Evolutionary conservation across 179 eudicot species (phyloP), one percentile per base, ranked within the genome.

Genomic region (Pouteria campechiana): DNA sequence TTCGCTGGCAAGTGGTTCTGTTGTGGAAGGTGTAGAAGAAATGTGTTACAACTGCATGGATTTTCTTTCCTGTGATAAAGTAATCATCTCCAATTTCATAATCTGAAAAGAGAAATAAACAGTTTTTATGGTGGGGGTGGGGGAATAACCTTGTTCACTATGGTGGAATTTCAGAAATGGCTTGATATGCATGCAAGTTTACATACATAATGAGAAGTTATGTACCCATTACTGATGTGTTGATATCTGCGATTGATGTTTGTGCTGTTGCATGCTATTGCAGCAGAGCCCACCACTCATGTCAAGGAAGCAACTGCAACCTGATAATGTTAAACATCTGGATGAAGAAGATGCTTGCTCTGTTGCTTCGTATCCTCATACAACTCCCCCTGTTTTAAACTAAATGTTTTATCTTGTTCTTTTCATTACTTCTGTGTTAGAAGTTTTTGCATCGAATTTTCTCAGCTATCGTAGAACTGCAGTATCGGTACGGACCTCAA

Each of bases 331-430:
- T 66, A 83, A 77, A 60, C 74, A 44, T 61, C 52, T 63, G 22
- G 84, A 83, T 52, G 94, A 87, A 49, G 96, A 83, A 37, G 83
- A 79, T 34, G 54, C 77, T 17, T 73, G 48, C 48, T 84, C 87
- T 30, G 72, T 65, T 34, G 61, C 68, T 64, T 78, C 69, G 78
- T 83, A 87, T 83, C 87, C 87, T 73, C n/a, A n/a, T n/a, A 11
- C 42, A 19, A 34, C 34, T 64, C 34, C 37, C 57, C 34, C 25
- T 34, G 7, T 28, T 36, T 25, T 16, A 22, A n/a, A 18, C 34
- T 43, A 12, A 52, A 25, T 42, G 17, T 36, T 27, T 29, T 19
- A 33, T 14, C 22, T 15, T 36, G 14, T 42, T 47, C 13, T 18
- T 22, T 32, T 28, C 38, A 7, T 41, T 15, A 11, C 35, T 25